These are phyloP conservation scores for Salix brachista DNA, from an alignment of 345 rosid species.

Conservation along the genomic window DNA sequence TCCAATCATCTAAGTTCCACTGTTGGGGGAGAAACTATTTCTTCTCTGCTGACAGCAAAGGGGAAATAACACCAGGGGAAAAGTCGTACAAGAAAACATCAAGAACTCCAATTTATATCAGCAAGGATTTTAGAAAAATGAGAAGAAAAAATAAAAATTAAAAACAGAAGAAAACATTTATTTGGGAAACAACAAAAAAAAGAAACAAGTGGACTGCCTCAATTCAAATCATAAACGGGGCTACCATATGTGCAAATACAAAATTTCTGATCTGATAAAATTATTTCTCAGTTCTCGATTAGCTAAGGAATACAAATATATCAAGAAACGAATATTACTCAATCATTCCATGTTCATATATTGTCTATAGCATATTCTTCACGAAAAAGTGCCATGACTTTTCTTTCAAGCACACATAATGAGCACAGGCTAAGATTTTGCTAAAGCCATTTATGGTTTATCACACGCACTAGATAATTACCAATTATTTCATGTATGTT, in stretches of 20 bases:
- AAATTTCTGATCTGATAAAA: not conserved
- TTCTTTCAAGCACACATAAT: not conserved
- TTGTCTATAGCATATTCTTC: not conserved
- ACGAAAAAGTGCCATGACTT: not conserved
- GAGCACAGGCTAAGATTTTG: not conserved
- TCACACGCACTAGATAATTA: not conserved
- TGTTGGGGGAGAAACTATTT: not conserved
- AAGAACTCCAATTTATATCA: not conserved
- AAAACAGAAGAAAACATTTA: not conserved
- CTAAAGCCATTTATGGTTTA: not conserved
- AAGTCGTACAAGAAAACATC: not conserved
- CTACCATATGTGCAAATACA: not conserved
- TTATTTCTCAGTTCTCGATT: not conserved
- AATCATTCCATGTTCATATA: not conserved
- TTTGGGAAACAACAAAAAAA: not conserved
- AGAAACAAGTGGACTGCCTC: not conserved
- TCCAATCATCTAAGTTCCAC: not conserved
- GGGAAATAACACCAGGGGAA: not conserved
- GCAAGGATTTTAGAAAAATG: not conserved
- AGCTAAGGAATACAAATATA: not conserved
- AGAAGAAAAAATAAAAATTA: not conserved
- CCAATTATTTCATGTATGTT: not conserved
- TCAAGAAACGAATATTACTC: not conserved
- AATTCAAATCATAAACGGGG: not conserved
- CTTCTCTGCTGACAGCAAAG: not conserved